Evolutionary conservation across 2,329 filamentous ascomycete species (phyloP).

Genomic region (Furcasterigmium furcatum): DNA sequence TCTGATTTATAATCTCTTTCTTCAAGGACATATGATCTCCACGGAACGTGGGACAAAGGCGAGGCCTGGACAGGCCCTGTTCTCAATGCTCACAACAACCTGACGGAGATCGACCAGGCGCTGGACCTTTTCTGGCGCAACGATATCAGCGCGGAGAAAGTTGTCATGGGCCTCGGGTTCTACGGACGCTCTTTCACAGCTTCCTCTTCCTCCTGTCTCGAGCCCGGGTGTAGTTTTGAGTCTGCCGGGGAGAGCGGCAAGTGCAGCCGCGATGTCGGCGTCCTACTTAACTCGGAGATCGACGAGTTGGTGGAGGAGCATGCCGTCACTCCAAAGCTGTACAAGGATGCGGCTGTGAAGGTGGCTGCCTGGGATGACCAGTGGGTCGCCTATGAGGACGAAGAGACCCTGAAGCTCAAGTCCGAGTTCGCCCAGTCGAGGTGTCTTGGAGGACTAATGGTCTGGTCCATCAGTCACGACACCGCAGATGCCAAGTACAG

Average conservation of each 20-base stretch:
- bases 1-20: too few relatives aligned
- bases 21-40: constrained; percentile 17
- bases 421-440: constrained; percentile 14
- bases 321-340: constrained; percentile 1
- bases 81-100: constrained; percentile 21
- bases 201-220: constrained; percentile 8
- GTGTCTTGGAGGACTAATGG: constrained; percentile 22
- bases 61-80: constrained; percentile 4
- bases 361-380: constrained; percentile 15
- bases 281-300: constrained; percentile 20
- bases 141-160: constrained; percentile 32
- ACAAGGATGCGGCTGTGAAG: constrained; percentile 23
- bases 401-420: constrained; percentile 5
- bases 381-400: constrained; percentile 28
- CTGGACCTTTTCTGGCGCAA: constrained; percentile 45
- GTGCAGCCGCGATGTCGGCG: constrained; percentile 15
- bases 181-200: constrained; percentile 28
- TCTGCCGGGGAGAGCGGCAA: too few relatives aligned
- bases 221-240: constrained; percentile 15
- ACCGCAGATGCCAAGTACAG: neutral
- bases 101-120: constrained; percentile 37
- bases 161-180: constrained; percentile 40
- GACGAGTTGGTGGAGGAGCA: constrained; percentile 11
- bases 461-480: constrained; percentile 14
- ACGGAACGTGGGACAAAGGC: constrained; percentile 22